These are phyloP conservation scores for Leccinum rimulosum DNA, from an alignment of 768 basidiomycete genomes.

Conservation along the genomic window DNA sequence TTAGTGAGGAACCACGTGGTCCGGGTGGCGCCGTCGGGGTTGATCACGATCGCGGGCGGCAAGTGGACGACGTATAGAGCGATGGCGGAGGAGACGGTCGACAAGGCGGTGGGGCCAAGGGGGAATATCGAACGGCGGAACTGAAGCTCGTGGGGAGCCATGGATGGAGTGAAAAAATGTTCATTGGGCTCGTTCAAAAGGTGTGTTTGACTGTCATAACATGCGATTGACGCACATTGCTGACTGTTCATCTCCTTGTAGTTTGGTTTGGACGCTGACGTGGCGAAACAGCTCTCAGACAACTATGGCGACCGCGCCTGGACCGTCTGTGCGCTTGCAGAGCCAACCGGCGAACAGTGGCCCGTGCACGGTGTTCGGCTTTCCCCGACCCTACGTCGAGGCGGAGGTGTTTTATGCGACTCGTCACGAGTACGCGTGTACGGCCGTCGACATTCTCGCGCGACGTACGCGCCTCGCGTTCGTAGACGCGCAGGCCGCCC, in stretches of 20 bases:
- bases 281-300: conserved; percentile 90
- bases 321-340: conserved; percentile 82
- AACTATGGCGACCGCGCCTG: conserved; percentile 97
- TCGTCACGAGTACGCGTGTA: conserved; percentile 87
- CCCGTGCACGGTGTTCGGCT: conserved; percentile 84
- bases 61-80: conserved; percentile 99
- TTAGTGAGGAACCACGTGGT: conserved; percentile 95
- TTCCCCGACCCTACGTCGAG: conserved; percentile 71
- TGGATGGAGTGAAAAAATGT: conserved; percentile 95
- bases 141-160: conserved; percentile 88
- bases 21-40: conserved; percentile 71
- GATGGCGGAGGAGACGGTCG: conserved; percentile 95
- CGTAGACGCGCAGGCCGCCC: conserved; percentile 84
- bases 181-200: conserved; percentile 90
- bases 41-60: conserved; percentile 93
- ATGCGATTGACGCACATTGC: not conserved
- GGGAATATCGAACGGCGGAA: conserved; percentile 73
- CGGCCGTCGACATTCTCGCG: conserved; percentile 90
- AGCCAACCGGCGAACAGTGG: conserved; percentile 75
- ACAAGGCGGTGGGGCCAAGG: conserved; percentile 69
- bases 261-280: conserved; percentile 90
- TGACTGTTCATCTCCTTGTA: conserved; percentile 26
- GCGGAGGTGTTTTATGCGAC: conserved; percentile 91
- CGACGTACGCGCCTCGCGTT: conserved; percentile 92
- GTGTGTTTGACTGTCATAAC: conserved; percentile 39